These are phyloP conservation scores for Nakazawaea pomicola DNA, from an alignment of 805 yeast genomes.

Conservation along the genomic window DNA sequence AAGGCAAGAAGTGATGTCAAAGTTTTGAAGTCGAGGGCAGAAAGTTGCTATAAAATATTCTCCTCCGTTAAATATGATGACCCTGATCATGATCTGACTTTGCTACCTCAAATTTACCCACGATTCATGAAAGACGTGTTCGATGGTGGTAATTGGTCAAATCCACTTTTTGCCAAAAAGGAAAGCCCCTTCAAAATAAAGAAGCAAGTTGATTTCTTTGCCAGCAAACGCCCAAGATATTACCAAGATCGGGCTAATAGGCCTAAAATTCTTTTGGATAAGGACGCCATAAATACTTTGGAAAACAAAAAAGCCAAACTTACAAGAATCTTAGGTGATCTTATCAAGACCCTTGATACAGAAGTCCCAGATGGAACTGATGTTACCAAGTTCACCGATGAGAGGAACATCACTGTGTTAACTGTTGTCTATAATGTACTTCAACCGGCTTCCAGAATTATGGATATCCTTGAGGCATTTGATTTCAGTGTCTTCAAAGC, in stretches of 20 bases:
- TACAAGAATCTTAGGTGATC: conserved; percentile 33
- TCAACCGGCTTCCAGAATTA: conserved; percentile 40
- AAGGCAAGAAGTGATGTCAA: conserved; percentile 21
- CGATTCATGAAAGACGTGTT: conserved; percentile 61
- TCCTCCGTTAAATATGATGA: conserved; percentile 16
- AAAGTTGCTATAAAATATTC: conserved; percentile 16
- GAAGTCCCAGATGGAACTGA: conserved; percentile 25
- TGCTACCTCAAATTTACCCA: conserved; percentile 64
- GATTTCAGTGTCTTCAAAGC: conserved; percentile 48
- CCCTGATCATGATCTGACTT: conserved; percentile 13
- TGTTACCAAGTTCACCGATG: conserved; percentile 20
- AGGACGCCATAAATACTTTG: conserved; percentile 37
- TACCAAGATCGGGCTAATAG: conserved; percentile 13
- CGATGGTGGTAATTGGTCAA: conserved; percentile 78
- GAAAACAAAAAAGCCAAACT: conserved; percentile 33
- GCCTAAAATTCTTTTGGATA: conserved; percentile 45
- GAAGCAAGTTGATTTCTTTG: not conserved
- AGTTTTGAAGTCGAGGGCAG: conserved; percentile 17
- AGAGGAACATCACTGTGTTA: conserved; percentile 48
- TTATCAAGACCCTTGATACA: conserved; percentile 34
- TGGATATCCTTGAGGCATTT: conserved; percentile 53
- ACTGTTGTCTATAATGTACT: conserved; percentile 49
- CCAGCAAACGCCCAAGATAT: conserved; percentile 1
- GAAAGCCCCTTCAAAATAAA: conserved; percentile 11
- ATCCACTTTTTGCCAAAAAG: conserved; percentile 46